Evolutionary conservation across 2,329 filamentous ascomycete species (phyloP).

Genomic region (Aspergillus vadensis): DNA sequence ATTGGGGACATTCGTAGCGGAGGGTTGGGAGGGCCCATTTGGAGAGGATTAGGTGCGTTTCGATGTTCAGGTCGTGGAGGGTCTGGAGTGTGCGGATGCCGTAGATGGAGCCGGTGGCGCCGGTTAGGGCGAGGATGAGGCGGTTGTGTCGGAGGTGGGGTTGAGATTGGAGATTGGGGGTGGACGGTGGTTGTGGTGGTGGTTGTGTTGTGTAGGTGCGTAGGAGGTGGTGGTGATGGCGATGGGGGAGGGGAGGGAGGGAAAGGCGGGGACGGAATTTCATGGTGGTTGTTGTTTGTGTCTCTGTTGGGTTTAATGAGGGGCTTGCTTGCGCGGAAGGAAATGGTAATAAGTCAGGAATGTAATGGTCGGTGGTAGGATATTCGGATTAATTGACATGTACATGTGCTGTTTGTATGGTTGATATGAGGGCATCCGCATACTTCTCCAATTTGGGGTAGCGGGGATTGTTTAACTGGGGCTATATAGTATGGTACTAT

Average conservation of each 20-base stretch:
- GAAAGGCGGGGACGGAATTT: background rate
- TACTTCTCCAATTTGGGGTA: too few species aligned
- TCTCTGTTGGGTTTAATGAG: background rate
- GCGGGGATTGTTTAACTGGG: too few species aligned
- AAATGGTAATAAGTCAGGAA: too few species aligned
- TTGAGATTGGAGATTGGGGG: background rate
- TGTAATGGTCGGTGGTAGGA: too few species aligned
- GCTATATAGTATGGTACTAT: too few species aligned
- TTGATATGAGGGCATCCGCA: too few species aligned
- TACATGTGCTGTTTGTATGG: too few species aligned
- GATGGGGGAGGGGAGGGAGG: too few species aligned
- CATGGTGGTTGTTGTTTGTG: background rate
- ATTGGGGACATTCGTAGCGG: slow-evolving; percentile 21
- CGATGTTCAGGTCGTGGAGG: slow-evolving; percentile 26
- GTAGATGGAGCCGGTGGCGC: slow-evolving; percentile 34
- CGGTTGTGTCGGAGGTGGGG: background rate
- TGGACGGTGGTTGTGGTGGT: background rate
- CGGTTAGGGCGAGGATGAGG: slow-evolving; percentile 33
- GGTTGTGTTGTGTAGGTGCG: background rate
- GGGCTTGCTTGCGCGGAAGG: too few species aligned
- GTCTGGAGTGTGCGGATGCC: slow-evolving; percentile 29
- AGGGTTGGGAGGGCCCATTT: slow-evolving; percentile 34
- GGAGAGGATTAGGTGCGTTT: slow-evolving; percentile 31
- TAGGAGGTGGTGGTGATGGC: too few species aligned
- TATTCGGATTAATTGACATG: too few species aligned